Evolutionary conservation across 129 eudicot species (phyloP).

Genomic region (Solidago caesia): DNA sequence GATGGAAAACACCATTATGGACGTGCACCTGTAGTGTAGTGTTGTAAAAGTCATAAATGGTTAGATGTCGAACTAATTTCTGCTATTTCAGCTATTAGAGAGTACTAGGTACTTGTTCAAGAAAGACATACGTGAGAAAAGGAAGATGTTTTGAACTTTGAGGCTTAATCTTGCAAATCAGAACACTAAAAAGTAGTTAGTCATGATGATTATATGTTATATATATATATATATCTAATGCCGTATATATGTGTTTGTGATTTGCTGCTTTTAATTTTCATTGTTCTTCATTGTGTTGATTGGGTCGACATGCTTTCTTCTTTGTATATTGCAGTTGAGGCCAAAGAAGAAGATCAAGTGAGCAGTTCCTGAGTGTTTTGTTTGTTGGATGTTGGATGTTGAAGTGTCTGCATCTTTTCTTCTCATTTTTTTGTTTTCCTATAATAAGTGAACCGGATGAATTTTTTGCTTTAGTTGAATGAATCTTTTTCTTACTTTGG

Average conservation of each 20-base stretch:
- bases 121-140: no score
- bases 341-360: slow-evolving; percentile 49
- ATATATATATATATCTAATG: background rate
- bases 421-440: background rate
- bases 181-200: no score
- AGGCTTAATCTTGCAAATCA: no score
- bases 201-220: background rate
- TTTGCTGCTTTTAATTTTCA: background rate
- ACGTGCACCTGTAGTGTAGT: no score
- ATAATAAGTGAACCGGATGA: background rate
- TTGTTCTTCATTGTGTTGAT: background rate
- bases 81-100: no score
- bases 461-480: background rate
- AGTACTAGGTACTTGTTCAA: no score
- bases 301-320: background rate
- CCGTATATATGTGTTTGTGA: background rate
- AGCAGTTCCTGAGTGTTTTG: background rate
- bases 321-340: slow-evolving; percentile 40
- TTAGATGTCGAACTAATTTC: no score
- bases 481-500: background rate
- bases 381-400: background rate
- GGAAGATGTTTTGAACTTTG: no score
- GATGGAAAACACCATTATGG: no score
- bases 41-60: no score
- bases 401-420: background rate